Conservation (phyloP, 2,329 filamentous ascomycete species). For the Cytospora chrysosperma region DNA sequence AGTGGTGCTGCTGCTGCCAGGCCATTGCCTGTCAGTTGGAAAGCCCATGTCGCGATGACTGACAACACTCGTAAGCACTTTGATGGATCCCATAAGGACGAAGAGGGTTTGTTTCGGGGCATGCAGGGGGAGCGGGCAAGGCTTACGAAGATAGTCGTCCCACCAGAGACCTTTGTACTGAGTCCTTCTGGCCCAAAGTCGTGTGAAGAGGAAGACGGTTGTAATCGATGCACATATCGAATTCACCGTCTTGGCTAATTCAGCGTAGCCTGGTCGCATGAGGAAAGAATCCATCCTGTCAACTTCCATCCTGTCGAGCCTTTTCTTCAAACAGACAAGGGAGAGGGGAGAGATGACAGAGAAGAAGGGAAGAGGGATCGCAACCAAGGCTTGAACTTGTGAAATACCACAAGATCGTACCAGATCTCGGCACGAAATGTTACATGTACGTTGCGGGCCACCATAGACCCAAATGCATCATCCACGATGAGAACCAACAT, state of each 20-base stretch:
- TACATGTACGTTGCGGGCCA: neutral
- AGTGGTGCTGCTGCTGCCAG: constrained; percentile 12
- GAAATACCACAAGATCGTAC: neutral
- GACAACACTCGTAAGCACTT: neutral
- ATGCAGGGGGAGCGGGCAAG: neutral
- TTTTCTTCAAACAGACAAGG: neutral
- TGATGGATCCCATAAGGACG: no score
- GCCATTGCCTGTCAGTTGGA: constrained; percentile 13
- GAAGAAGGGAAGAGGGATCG: neutral
- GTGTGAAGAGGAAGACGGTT: neutral
- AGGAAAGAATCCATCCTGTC: neutral
- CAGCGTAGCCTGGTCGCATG: neutral
- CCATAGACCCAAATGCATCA: neutral
- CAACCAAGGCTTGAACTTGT: neutral
- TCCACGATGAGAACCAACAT: neutral
- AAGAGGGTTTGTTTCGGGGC: no score
- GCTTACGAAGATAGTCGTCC: neutral
- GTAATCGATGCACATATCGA: neutral
- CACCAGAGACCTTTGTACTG: neutral
- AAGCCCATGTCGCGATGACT: constrained; percentile 20
- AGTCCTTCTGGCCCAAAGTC: neutral
- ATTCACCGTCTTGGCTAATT: neutral
- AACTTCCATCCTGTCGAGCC: neutral
- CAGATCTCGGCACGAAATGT: neutral
- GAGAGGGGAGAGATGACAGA: neutral